Conservation (phyloP, 2,329 filamentous ascomycete genomes). For the Hypoxylon sp. region DNA sequence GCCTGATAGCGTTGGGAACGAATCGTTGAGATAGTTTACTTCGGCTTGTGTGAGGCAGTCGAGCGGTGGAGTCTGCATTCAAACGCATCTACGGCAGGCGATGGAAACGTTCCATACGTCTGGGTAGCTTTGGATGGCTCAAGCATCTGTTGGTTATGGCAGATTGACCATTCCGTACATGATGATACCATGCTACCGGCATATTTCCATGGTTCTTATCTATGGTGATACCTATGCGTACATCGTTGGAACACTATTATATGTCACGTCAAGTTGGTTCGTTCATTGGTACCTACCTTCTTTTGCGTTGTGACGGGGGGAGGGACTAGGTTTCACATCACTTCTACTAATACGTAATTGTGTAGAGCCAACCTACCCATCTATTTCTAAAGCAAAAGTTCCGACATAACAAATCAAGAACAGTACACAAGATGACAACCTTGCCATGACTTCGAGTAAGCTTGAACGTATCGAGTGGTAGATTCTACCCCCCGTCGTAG, state of each 20-base stretch:
- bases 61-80: neutral
- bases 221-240: neutral
- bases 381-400: too few relatives aligned
- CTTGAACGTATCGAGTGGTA: too few relatives aligned
- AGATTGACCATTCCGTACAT: neutral
- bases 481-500: too few relatives aligned
- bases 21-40: neutral
- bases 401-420: too few relatives aligned
- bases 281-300: neutral
- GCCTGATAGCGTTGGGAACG: neutral
- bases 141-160: constrained; percentile 1
- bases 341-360: too few relatives aligned
- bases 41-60: constrained; percentile 4
- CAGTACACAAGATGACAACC: too few relatives aligned
- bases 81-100: neutral
- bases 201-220: neutral
- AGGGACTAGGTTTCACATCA: neutral
- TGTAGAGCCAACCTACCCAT: too few relatives aligned
- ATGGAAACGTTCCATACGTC: constrained; percentile 3
- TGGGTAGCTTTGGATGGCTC: neutral
- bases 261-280: neutral
- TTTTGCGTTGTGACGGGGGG: neutral
- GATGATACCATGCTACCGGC: neutral
- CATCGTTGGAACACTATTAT: neutral
- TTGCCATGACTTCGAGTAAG: too few relatives aligned